Percentiles rank a stretch among this genome's conserved stretches.
phyloP scores from a whole-genome alignment of 495 filamentous ascomycete species.

The Penicillium paradoxum region DNA sequence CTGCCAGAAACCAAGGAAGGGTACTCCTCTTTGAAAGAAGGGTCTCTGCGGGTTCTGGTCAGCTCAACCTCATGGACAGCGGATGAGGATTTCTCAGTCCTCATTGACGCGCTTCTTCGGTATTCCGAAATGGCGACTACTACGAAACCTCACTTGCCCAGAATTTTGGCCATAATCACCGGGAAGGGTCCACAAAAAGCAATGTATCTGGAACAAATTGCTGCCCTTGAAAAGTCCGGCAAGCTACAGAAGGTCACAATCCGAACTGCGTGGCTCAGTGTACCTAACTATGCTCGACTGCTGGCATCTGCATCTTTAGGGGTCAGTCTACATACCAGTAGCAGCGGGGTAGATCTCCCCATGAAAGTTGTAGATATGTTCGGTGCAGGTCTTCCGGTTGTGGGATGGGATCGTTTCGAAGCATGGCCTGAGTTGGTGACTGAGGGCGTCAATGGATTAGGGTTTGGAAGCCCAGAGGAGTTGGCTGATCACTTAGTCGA shows the following conservation, averaged over 20 bases:
- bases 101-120: slow-evolving; percentile 74
- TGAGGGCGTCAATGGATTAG: slow-evolving; percentile 78
- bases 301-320: slow-evolving; percentile 88
- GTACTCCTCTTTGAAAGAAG: slow-evolving; percentile 50
- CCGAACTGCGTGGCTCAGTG: slow-evolving; percentile 74
- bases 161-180: slow-evolving; percentile 82
- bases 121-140: slow-evolving; percentile 55
- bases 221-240: slow-evolving; percentile 49
- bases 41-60: slow-evolving; percentile 62
- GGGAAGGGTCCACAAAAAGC: slow-evolving; percentile 84
- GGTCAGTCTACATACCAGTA: slow-evolving; percentile 85
- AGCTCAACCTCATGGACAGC: slow-evolving; percentile 95
- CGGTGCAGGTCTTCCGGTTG: slow-evolving; percentile 85
- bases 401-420: slow-evolving; percentile 75
- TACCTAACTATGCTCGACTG: slow-evolving; percentile 76
- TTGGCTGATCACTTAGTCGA: slow-evolving; percentile 54
- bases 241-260: slow-evolving; percentile 65
- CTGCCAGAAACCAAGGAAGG: slow-evolving; percentile 56
- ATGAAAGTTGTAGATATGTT: slow-evolving; percentile 99
- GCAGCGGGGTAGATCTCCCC: slow-evolving; percentile 89
- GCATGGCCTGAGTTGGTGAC: slow-evolving; percentile 83
- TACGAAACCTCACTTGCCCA: slow-evolving; percentile 43
- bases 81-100: slow-evolving; percentile 88
- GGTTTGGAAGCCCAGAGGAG: slow-evolving; percentile 65
- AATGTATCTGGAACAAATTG: slow-evolving; percentile 64